Base-by-base conservation (phyloP, 768 basidiomycete species). In the Cystofilobasidium ferigula region DNA sequence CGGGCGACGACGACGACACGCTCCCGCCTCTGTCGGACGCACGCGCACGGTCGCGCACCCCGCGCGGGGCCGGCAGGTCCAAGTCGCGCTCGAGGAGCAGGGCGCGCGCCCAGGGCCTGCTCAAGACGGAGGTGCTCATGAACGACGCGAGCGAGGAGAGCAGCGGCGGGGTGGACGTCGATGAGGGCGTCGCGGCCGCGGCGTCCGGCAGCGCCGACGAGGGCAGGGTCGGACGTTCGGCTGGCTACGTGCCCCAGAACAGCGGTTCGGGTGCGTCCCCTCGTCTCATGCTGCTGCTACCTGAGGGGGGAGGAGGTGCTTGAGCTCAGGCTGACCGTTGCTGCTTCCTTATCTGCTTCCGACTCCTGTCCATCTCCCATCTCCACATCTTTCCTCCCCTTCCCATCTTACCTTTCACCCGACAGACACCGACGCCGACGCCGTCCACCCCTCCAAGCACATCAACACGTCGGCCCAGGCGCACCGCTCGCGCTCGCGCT, bases 1-100 rank as follows among this genome's bases (percentile, higher is more conserved):
- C 51, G 9, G 51, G 51, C 51, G 51, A 54, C 51, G 51, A 54
- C 51, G 51, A 54, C 51, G 51, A 54, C 51, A 32, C 51, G 12
- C 18, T 54, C 2, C 51, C 51, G 8, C 51, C 51, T 13, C 51
- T 54, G 30, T 54, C 51, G 51, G 30, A 32, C 51, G 28, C 30
- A 16, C 51, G 51, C 12, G 51, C 51, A 28, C 26, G 51, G 18
- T 54, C 51, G 28, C 51, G 51, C 28, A 54, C 51, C 28, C n/a
- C n/a, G n/a, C 51, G 28, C 28, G 6, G 51, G 28, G 51, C 28
- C 28, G 16, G 2, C 28, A 6, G 51, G 51, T 24, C 14, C 51
- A 54, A 54, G 51, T 54, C 51, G 51, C 51, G 51, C 30, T 24
- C 14, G 14, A 16, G 51, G 18, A 14, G 14, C 14, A 6, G 51